Evolutionary conservation across 805 yeast species (phyloP), one percentile per base, ranked within the genome.

Genomic region (Blastobotrys chiropterorum): DNA sequence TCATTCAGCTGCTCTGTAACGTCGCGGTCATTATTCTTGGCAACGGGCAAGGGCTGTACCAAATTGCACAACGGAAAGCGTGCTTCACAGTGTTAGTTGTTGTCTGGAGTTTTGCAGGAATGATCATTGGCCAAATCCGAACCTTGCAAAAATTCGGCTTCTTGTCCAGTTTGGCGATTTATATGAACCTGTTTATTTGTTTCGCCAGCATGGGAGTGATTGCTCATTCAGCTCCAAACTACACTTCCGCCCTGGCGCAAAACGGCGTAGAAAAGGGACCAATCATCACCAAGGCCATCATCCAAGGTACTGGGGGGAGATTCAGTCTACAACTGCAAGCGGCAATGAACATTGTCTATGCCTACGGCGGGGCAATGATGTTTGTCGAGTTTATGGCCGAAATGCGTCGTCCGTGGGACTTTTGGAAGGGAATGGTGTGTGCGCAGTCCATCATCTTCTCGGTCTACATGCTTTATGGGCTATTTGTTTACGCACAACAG

Each of bases 321-420:
- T 65, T 67, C 48, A 56, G 62, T 44, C 58, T 59, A 47, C 71
- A 67, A 53, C 62, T 73, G 45, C 65, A 63, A 16, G 75, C 75
- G n/a, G 60, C 72, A 53, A 68, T 74, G 63, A 75, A 75, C 59
- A 68, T 75, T 55, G 76, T 76, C 16, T 76, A 71, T 60, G 72
- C 78, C 2, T 76, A 73, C 67, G 80, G 79, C 39, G 80, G 80
- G 55, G 75, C 79, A n/a, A 68, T 75, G 55, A 71, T 75, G 47
- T 75, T 74, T 63, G 69, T 73, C 16, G 78, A 76, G 57, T 68
- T 76, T 47, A 66, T 76, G 65, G 72, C 79, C 8, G 80, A 76
- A 60, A 71, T 76, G 77, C 67, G 62, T 51, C 67, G 73, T 47
- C 80, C 80, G 6, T 63, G 64, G 68, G 79, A 76, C 52, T 76